phyloP scores from a whole-genome alignment of 352 stramenopile genomes.

The Globisporangium alternatum region DNA sequence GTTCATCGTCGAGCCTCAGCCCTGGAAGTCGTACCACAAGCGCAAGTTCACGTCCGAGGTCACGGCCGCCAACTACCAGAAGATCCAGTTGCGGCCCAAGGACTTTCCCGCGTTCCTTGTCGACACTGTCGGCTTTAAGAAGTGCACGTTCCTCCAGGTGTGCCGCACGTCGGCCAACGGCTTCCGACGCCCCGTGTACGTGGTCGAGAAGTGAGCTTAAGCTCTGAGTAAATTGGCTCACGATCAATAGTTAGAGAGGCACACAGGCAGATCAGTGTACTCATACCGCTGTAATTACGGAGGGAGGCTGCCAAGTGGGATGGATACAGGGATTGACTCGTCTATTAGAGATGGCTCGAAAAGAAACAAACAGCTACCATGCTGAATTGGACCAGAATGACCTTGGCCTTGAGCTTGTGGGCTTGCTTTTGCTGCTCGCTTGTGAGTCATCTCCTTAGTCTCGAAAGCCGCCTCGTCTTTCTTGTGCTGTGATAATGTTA shows the following conservation, averaged over 20 bases:
- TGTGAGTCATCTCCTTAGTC: conserved; percentile 4
- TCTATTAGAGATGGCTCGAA: conserved; percentile 3
- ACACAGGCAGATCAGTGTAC: background rate
- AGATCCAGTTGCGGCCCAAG: conserved; percentile 71
- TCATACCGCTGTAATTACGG: background rate
- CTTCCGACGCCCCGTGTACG: conserved; percentile 72
- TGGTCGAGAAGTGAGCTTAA: conserved; percentile 50
- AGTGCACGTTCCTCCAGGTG: conserved; percentile 67
- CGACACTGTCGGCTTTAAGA: conserved; percentile 58
- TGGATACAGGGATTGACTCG: background rate
- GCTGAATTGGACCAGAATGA: background rate
- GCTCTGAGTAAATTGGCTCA: background rate
- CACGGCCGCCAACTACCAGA: conserved; percentile 64
- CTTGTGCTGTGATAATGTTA: conserved; percentile 37
- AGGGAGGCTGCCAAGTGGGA: background rate
- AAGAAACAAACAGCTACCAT: background rate
- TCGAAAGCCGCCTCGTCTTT: conserved; percentile 45
- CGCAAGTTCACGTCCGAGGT: conserved; percentile 81
- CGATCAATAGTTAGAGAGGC: conserved; percentile 3
- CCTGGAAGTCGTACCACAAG: conserved; percentile 88
- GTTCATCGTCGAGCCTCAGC: conserved; percentile 84
- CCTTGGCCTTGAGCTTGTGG: background rate
- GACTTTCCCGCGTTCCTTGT: conserved; percentile 64
- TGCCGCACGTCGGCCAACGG: conserved; percentile 75
- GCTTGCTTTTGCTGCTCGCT: background rate